Conservation (phyloP, 2,329 filamentous ascomycete genomes). For the Aspergillus unguis region DNA sequence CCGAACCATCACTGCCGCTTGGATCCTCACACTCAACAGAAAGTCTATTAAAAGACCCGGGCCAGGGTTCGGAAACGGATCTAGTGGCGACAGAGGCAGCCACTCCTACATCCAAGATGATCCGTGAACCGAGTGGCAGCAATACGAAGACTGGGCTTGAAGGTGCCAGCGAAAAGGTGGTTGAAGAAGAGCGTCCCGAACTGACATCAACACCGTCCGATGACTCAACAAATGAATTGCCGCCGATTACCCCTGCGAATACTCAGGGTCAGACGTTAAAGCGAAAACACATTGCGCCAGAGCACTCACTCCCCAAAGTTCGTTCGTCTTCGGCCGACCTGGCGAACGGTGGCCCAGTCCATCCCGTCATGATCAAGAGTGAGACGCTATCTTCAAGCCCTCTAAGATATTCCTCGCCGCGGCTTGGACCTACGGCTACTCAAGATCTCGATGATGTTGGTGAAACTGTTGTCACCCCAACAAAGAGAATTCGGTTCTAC, state of each 20-base stretch:
- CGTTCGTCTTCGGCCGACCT: neutral
- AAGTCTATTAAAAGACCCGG: neutral
- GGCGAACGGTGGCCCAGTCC: slow-evolving; percentile 12
- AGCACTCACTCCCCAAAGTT: neutral
- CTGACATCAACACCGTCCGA: slow-evolving; percentile 19
- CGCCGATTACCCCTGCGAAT: neutral
- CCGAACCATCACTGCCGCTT: neutral
- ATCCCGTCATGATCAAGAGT: slow-evolving; percentile 32
- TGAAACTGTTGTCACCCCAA: slow-evolving; percentile 40
- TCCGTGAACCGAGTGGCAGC: neutral
- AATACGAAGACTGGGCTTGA: neutral
- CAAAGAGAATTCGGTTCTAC: slow-evolving; percentile 25
- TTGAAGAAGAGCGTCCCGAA: slow-evolving; percentile 3
- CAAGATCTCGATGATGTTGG: slow-evolving; percentile 58
- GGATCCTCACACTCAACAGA: neutral
- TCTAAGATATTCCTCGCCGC: slow-evolving; percentile 12
- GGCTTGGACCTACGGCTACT: slow-evolving; percentile 48
- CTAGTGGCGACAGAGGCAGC: neutral
- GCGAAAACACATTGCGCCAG: slow-evolving; percentile 16
- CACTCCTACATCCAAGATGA: neutral
- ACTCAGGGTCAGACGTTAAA: slow-evolving; percentile 18
- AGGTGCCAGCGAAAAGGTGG: neutral
- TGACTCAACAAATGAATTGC: slow-evolving; percentile 7
- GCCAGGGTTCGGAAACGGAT: neutral
- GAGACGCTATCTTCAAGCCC: slow-evolving; percentile 37